Evolutionary conservation across 1,284 basidiomycete species (phyloP).

Genomic region (Mrakiaceae sp.): DNA sequence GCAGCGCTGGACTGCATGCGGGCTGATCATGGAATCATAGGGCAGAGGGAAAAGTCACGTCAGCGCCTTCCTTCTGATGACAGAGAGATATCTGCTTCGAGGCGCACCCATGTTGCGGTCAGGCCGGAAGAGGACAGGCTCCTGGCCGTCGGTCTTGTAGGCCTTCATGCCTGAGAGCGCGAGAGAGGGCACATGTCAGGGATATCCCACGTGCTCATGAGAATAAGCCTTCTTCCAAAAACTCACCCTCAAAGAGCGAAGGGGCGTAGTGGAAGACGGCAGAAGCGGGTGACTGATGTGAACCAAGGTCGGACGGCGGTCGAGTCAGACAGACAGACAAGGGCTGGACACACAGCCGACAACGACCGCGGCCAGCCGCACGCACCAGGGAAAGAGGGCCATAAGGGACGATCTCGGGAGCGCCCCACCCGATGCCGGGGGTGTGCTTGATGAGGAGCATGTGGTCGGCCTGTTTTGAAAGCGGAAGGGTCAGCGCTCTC

Average conservation of each 20-base stretch:
- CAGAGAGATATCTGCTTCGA: too few relatives aligned
- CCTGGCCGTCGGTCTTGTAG: constrained; percentile 54
- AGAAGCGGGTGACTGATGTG: constrained; percentile 15
- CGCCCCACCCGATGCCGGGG: constrained; percentile 58
- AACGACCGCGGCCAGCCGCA: constrained; percentile 46
- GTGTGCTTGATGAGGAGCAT: constrained; percentile 62
- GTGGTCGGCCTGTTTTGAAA: constrained; percentile 48
- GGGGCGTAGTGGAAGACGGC: constrained; percentile 15
- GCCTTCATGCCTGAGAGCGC: constrained; percentile 65
- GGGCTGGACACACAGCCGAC: constrained; percentile 36
- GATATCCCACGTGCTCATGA: background rate
- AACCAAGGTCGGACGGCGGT: constrained; percentile 2
- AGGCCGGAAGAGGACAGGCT: constrained; percentile 60
- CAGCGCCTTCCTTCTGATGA: too few relatives aligned
- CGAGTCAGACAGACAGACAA: constrained; percentile 29
- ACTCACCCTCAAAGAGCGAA: constrained; percentile 52
- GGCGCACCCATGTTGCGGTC: constrained; percentile 57
- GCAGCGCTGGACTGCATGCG: constrained; percentile 52
- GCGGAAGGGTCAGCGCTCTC: background rate
- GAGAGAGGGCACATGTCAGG: background rate
- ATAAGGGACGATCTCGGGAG: constrained; percentile 67
- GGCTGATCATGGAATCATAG: background rate
- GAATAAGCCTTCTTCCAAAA: background rate
- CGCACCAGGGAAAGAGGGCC: constrained; percentile 47
- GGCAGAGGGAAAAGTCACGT: too few relatives aligned